Evolutionary conservation across 2,329 filamentous ascomycete species (phyloP), one percentile per base, ranked within the genome.

Genomic region (Colletotrichum australisinense): DNA sequence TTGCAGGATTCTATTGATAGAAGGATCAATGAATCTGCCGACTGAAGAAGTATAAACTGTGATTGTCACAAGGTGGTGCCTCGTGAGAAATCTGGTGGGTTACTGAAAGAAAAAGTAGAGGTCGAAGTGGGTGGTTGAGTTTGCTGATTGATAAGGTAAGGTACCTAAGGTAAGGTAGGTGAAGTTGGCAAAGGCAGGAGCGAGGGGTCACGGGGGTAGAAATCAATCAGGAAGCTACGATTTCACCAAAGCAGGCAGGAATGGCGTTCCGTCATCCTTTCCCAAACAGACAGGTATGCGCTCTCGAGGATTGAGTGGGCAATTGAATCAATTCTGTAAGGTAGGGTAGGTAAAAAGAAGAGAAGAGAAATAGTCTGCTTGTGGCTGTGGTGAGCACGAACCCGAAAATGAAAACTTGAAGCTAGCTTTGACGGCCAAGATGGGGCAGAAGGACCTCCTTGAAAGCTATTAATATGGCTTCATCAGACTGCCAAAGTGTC

Each of bases 401-500:
- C 19, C 16, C 8, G 19, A 32, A 24, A 32, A n/a, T 22, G 49
- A 35, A 52, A 22, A 57, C 49, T 30, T 12, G 35, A 63, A 57
- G 69, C 58, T 30, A 24, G 64, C 22, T 57, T 38, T 32, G 49
- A 46, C 32, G 38, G 26, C 56, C 14, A 53, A 49, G 42, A 49
- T 49, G 42, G 19, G 42, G 19, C 19, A 49, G 42, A 9, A 49
- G 19, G 19, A 53, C 46, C 63, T 16, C 52, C 24, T 12, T 8
- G 30, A 28, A 26, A 57, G 66, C 69, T 63, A 63, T 63, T 30
- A 58, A 52, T 63, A 72, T 49, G 57, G 30, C 11, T 55, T 19
- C 38, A 69, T 49, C 42, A 58, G 65, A 63, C 58, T 28, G 35
- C 38, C 19, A 52, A 52, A 38, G 49, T 69, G 58, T 52, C 58